These are phyloP conservation scores for Combretum micranthum DNA, from an alignment of 345 rosid genomes.

Conservation along the genomic window DNA sequence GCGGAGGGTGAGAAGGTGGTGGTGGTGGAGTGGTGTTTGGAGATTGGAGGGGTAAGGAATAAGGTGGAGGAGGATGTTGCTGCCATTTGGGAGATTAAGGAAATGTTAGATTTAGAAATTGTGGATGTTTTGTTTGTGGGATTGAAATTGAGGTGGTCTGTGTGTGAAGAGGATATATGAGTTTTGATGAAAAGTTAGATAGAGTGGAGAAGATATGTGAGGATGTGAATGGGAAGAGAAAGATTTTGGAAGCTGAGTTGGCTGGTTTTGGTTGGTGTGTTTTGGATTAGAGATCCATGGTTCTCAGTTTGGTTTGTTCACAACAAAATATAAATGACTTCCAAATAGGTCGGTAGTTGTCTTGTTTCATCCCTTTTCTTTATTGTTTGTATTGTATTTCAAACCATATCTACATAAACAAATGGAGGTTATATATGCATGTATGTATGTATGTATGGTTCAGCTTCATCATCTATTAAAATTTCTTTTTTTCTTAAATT, in stretches of 20 bases:
- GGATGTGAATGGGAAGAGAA: conserved; percentile 18
- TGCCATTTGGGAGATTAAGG: neutral
- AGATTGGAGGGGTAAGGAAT: conserved; percentile 25
- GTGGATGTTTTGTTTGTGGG: no score
- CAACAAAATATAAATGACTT: conserved; percentile 1
- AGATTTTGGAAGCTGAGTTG: conserved; percentile 34
- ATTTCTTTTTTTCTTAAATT: no score
- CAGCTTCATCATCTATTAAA: no score
- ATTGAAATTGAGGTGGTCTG: no score
- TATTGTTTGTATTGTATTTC: no score
- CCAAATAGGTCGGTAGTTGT: neutral
- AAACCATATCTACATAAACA: no score
- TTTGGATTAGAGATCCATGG: conserved; percentile 26
- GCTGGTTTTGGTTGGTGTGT: conserved; percentile 31
- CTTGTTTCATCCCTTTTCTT: no score
- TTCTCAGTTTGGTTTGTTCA: neutral
- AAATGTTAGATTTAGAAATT: no score
- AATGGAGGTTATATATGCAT: no score
- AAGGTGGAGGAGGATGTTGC: conserved; percentile 31
- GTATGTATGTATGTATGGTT: no score
- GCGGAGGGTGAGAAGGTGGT: conserved; percentile 19
- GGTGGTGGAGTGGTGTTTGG: conserved; percentile 16
- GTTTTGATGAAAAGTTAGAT: neutral
- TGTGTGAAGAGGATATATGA: neutral
- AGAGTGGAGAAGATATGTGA: conserved; percentile 8